A percentile compares a stretch with the other conserved stretches of the same genome.
phyloP scores from a whole-genome alignment of 2,329 filamentous ascomycete genomes.

The Ophiostoma tasmaniense region DNA sequence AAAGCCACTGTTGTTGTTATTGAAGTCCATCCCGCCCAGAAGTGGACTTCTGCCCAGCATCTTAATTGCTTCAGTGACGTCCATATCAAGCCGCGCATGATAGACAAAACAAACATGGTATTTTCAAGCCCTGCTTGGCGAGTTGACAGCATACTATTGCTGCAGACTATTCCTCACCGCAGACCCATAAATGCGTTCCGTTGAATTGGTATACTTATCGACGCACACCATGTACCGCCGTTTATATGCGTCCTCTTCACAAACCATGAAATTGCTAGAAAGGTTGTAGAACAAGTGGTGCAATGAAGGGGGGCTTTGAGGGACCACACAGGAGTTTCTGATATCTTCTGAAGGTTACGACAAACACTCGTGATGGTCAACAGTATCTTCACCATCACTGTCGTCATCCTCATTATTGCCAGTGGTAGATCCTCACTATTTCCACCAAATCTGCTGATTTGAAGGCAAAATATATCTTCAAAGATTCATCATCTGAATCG shows the following conservation, averaged over 20 bases:
- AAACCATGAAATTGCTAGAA: too few species aligned
- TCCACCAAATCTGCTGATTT: neutral
- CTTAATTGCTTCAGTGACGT: neutral
- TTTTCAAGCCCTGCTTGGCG: too few species aligned
- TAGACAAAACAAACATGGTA: neutral
- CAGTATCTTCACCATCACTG: neutral
- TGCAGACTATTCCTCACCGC: neutral
- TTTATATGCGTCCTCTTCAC: too few species aligned
- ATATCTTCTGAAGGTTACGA: neutral
- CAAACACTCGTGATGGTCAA: neutral
- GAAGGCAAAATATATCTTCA: neutral
- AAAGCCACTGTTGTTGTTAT: neutral
- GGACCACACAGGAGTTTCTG: neutral
- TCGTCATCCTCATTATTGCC: neutral
- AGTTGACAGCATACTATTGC: neutral
- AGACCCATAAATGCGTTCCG: neutral
- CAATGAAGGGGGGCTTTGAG: neutral
- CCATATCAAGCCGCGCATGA: neutral
- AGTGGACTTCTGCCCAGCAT: neutral
- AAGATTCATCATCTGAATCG: neutral
- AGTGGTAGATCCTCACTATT: neutral
- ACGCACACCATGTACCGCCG: neutral
- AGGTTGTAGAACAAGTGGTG: neutral
- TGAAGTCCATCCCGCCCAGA: neutral
- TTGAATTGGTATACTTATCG: neutral